Evolutionary conservation across 2,329 filamentous ascomycete species (phyloP).

Genomic region (Cladophialophora chaetospira): DNA sequence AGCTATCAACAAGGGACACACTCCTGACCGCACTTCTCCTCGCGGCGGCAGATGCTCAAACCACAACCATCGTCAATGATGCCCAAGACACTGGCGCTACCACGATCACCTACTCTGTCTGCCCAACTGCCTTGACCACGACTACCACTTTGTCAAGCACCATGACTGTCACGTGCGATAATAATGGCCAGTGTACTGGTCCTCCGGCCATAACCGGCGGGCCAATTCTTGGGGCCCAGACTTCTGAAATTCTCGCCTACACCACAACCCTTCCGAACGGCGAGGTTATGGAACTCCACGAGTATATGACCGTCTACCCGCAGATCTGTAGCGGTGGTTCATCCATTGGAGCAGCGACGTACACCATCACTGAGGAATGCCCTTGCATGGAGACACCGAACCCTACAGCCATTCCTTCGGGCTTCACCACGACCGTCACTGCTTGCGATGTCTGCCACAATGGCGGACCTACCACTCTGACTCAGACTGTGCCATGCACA

Average conservation of each 20-base stretch:
- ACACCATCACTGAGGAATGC: conserved; percentile 40
- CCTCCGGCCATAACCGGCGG: conserved; percentile 25
- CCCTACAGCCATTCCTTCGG: conserved; percentile 22
- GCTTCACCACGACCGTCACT: conserved; percentile 32
- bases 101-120: conserved; percentile 31
- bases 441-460: conserved; percentile 28
- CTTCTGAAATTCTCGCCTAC: conserved; percentile 22
- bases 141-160: conserved; percentile 32
- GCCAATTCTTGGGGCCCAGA: conserved; percentile 11
- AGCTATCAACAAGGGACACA: conserved; percentile 19
- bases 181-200: conserved; percentile 23
- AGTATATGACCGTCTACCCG: conserved; percentile 35
- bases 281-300: conserved; percentile 26
- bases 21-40: conserved; percentile 27
- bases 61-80: conserved; percentile 24
- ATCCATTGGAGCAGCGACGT: conserved; percentile 33
- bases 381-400: conserved; percentile 28
- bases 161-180: conserved; percentile 29
- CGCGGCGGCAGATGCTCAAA: conserved; percentile 31
- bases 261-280: conserved; percentile 31
- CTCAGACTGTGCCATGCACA: conserved; percentile 29
- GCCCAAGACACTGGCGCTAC: conserved; percentile 18
- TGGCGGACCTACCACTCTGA: conserved; percentile 28
- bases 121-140: conserved; percentile 31
- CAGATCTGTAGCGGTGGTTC: conserved; percentile 32